phyloP scores from a whole-genome alignment of 2,329 filamentous ascomycete genomes.

The Stemphylium lycopersici region DNA sequence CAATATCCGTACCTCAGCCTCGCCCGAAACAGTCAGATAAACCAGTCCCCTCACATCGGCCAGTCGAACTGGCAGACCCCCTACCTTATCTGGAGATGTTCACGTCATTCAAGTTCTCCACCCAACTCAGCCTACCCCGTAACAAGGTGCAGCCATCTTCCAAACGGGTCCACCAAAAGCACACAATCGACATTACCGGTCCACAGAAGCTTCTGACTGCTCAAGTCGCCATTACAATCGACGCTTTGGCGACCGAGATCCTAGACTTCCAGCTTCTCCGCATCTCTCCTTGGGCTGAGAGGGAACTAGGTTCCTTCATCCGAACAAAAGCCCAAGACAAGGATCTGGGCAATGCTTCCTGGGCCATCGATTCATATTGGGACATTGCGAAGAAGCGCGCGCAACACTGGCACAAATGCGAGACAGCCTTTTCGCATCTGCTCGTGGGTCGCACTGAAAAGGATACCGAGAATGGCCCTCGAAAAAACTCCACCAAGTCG shows the following conservation, averaged over 20 bases:
- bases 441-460: conserved; percentile 19
- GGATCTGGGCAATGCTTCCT: conserved; percentile 67
- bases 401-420: conserved; percentile 65
- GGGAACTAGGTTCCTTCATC: conserved; percentile 64
- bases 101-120: conserved; percentile 68
- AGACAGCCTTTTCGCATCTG: conserved; percentile 53
- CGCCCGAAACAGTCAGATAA: conserved; percentile 33
- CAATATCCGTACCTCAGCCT: conserved; percentile 33
- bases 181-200: conserved; percentile 60
- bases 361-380: conserved; percentile 73
- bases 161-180: conserved; percentile 40
- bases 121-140: conserved; percentile 51
- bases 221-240: conserved; percentile 63
- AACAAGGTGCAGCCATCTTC: conserved; percentile 18
- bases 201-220: conserved; percentile 64
- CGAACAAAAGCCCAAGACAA: conserved; percentile 46
- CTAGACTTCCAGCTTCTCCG: conserved; percentile 59
- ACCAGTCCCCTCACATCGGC: conserved; percentile 66
- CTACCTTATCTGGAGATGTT: conserved; percentile 74
- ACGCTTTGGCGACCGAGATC: conserved; percentile 54
- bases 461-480: conserved; percentile 29
- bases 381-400: conserved; percentile 66
- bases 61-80: conserved; percentile 67
- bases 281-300: conserved; percentile 64
- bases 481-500: conserved; percentile 15